A percentile compares a stretch with the other conserved stretches of the same genome.
These are phyloP conservation scores for Ceratorhiza oryzae-sativae DNA, from an alignment of 1,284 basidiomycete species.

Conservation along the genomic window DNA sequence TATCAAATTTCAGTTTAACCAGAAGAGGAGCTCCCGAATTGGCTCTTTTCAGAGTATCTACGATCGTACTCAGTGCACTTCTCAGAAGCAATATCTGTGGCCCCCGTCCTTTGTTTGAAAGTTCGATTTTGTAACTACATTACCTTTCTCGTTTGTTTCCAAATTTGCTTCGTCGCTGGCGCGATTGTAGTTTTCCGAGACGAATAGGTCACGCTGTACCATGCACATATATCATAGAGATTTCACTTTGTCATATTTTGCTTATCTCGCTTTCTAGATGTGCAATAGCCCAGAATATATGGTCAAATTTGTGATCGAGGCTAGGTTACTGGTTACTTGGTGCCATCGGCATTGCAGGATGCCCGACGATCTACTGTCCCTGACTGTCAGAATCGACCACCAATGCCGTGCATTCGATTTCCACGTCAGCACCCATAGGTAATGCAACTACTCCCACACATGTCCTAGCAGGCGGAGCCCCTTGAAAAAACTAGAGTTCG, in stretches of 20 bases:
- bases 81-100: neutral
- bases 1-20: neutral
- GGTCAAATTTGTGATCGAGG: neutral
- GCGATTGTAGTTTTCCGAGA: no score
- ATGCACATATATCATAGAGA: constrained; percentile 5
- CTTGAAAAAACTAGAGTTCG: constrained; percentile 60
- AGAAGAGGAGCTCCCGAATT: neutral
- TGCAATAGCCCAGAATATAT: neutral
- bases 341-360: constrained; percentile 20
- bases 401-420: constrained; percentile 69
- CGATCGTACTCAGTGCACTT: neutral
- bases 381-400: neutral
- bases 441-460: constrained; percentile 69
- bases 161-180: no score
- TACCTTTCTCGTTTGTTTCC: neutral
- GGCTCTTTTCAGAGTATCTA: neutral
- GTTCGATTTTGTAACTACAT: neutral
- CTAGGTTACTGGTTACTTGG: neutral
- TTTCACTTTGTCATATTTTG: neutral
- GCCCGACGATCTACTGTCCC: constrained; percentile 2
- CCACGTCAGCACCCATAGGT: constrained; percentile 66
- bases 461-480: constrained; percentile 66
- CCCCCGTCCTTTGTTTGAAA: neutral
- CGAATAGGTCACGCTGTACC: neutral
- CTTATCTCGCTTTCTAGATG: neutral